Conservation (phyloP, 257 asterid species). For the Jacaranda copaia region DNA sequence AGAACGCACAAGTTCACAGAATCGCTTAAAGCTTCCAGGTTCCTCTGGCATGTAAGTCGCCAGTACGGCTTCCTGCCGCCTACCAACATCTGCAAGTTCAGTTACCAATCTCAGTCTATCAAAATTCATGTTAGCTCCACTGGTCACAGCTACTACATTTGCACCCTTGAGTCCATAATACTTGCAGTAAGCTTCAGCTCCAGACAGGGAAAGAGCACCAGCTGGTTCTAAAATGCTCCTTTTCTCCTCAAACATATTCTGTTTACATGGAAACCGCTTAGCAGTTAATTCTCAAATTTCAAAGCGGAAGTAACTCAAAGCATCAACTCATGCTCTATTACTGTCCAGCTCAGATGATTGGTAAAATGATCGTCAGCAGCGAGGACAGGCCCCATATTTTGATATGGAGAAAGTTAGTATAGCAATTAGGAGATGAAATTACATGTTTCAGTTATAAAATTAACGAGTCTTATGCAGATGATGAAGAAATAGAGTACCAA, state of each 20-base stretch:
- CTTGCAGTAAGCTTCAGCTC: conserved; percentile 95
- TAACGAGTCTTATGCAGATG: background rate
- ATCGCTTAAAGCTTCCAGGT: conserved; percentile 74
- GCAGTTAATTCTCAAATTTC: conserved; percentile 11
- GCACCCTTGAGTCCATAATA: conserved; percentile 79
- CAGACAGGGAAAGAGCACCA: conserved; percentile 97
- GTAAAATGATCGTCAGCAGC: background rate
- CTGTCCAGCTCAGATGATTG: background rate
- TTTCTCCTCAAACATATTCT: conserved; percentile 99
- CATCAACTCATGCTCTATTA: background rate
- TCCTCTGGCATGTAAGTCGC: conserved; percentile 86
- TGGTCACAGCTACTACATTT: conserved; percentile 88
- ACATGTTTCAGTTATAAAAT: conserved; percentile 2
- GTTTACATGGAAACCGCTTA: conserved; percentile 26
- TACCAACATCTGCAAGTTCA: conserved; percentile 93
- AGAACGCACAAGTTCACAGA: conserved; percentile 73
- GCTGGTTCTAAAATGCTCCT: conserved; percentile 97
- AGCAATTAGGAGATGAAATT: conserved; percentile 1
- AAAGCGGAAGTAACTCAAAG: conserved; percentile 17
- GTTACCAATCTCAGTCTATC: conserved; percentile 92
- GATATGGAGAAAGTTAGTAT: background rate
- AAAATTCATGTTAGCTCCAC: conserved; percentile 98
- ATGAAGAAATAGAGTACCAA: conserved; percentile 23
- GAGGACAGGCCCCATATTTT: conserved; percentile 1
- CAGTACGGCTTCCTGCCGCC: conserved; percentile 87